These are phyloP conservation scores for Botrytis deweyae DNA, from an alignment of 2,329 filamentous ascomycete species.

Conservation along the genomic window DNA sequence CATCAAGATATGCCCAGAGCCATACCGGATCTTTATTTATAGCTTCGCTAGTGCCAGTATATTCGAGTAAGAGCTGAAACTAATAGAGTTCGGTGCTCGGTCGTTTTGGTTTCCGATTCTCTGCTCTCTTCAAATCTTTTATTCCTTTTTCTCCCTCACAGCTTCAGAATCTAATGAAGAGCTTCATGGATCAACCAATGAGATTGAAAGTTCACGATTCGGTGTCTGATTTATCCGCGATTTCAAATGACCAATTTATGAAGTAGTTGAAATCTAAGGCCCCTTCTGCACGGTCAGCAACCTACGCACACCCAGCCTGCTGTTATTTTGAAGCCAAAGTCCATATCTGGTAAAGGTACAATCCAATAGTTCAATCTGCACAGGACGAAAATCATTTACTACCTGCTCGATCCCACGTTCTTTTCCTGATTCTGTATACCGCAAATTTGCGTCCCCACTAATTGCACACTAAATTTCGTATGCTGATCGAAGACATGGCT, in stretches of 20 bases:
- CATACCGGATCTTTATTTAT: conserved; percentile 2
- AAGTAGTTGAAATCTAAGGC: not conserved
- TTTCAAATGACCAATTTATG: not conserved
- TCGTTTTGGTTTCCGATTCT: conserved; percentile 3
- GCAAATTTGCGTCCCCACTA: conserved; percentile 3
- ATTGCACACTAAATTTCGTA: conserved; percentile 1
- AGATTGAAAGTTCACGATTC: conserved; percentile 1
- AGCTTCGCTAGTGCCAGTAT: not conserved
- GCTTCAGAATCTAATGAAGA: not conserved
- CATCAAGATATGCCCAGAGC: not conserved
- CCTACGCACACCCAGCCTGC: conserved; percentile 1
- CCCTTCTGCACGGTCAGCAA: conserved; percentile 15
- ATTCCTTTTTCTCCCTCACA: not conserved
- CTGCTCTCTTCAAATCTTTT: not conserved
- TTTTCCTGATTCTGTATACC: conserved; percentile 9
- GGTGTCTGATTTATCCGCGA: not conserved
- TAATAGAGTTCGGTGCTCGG: conserved; percentile 15
- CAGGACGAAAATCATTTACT: conserved; percentile 6
- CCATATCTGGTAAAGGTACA: conserved; percentile 7
- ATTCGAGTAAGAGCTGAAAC: conserved; percentile 12
- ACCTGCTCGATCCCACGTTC: not conserved
- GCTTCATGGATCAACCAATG: not conserved
- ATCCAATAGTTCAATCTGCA: conserved; percentile 8
- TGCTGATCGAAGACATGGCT: conserved; percentile 5
- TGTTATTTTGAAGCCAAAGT: not conserved